Percentiles rank a stretch among this genome's conserved stretches.
These are phyloP conservation scores for Penicillium sp. DNA, from an alignment of 2,329 filamentous ascomycete species.

Conservation along the genomic window DNA sequence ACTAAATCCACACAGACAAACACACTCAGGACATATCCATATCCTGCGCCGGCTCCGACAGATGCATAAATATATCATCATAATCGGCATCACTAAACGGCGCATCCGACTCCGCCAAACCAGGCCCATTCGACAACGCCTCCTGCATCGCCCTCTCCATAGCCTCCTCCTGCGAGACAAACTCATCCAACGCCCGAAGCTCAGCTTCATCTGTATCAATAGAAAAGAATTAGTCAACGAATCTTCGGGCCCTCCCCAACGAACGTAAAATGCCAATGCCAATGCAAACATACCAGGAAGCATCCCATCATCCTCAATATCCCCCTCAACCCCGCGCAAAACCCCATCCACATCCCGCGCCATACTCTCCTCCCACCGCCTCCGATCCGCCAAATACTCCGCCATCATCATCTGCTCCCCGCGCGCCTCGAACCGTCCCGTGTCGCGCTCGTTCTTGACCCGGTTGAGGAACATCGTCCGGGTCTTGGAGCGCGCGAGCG, in stretches of 20 bases:
- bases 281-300: slow-evolving; percentile 26
- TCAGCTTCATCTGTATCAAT: slow-evolving; percentile 29
- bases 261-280: neutral
- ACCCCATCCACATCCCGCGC: slow-evolving; percentile 33
- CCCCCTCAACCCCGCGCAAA: slow-evolving; percentile 22
- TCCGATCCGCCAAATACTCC: slow-evolving; percentile 44
- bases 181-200: slow-evolving; percentile 37
- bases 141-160: slow-evolving; percentile 35
- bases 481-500: slow-evolving; percentile 37
- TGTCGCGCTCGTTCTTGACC: slow-evolving; percentile 43
- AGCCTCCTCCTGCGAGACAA: slow-evolving; percentile 37
- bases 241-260: neutral
- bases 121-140: slow-evolving; percentile 12
- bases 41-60: slow-evolving; percentile 52
- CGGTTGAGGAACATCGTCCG: slow-evolving; percentile 46
- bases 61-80: slow-evolving; percentile 65
- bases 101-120: slow-evolving; percentile 12
- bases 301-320: slow-evolving; percentile 29
- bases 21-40: slow-evolving; percentile 43
- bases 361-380: slow-evolving; percentile 44
- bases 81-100: slow-evolving; percentile 60
- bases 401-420: slow-evolving; percentile 48
- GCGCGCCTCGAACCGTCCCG: slow-evolving; percentile 41
- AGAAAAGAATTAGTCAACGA: neutral
- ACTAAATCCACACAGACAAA: neutral